Evolutionary conservation across 2,329 filamentous ascomycete genomes (phyloP).

Genomic region (Hypoxylon sp.): DNA sequence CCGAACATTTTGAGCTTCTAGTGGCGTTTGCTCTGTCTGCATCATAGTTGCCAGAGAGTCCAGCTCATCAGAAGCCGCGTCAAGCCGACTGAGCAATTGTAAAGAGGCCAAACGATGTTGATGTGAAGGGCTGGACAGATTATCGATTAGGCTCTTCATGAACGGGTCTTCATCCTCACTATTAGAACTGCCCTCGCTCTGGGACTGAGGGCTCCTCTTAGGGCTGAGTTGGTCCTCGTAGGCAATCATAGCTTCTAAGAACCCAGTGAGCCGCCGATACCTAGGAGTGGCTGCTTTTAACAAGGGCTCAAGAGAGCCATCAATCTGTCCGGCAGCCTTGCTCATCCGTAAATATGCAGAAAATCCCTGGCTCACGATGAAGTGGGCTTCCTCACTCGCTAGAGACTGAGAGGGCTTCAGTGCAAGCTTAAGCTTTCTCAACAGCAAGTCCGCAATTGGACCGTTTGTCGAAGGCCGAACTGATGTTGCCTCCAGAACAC

Average conservation of each 20-base stretch:
- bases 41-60: conserved; percentile 74
- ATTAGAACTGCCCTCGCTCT: conserved; percentile 55
- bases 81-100: conserved; percentile 75
- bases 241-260: conserved; percentile 71
- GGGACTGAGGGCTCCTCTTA: conserved; percentile 48
- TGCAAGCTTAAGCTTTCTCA: conserved; percentile 75
- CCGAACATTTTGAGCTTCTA: conserved; percentile 81
- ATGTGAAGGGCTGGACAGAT: conserved; percentile 81
- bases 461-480: conserved; percentile 76
- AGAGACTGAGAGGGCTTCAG: conserved; percentile 71
- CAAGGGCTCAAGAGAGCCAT: conserved; percentile 72
- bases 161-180: conserved; percentile 72
- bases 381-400: conserved; percentile 74
- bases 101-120: conserved; percentile 80
- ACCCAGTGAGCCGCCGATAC: conserved; percentile 75
- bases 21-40: conserved; percentile 81
- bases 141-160: conserved; percentile 74
- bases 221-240: conserved; percentile 61
- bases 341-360: conserved; percentile 78
- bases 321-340: conserved; percentile 68
- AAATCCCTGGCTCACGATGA: conserved; percentile 82
- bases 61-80: conserved; percentile 63
- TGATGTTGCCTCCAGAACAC: conserved; percentile 70
- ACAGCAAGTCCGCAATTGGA: conserved; percentile 74
- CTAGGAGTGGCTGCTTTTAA: conserved; percentile 75